A percentile compares a stretch with the other conserved stretches of the same genome.
Evolutionary conservation across 2,329 filamentous ascomycete species (phyloP).

Genomic region (Alternaria atra): DNA sequence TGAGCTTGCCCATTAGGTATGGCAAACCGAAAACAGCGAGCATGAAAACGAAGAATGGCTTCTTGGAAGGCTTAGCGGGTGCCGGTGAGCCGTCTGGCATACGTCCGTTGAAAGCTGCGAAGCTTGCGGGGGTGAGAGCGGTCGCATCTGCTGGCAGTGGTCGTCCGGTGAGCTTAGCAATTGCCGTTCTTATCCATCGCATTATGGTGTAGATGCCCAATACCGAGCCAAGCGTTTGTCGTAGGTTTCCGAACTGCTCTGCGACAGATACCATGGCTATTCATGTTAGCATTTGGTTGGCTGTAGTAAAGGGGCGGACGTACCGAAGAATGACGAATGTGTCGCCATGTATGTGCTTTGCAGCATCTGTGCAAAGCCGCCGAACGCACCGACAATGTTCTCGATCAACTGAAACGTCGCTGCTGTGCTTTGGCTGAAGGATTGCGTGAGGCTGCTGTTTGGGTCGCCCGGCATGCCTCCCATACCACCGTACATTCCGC

Average conservation of each 20-base stretch:
- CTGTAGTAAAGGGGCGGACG: conserved; percentile 42
- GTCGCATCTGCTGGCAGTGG: conserved; percentile 88
- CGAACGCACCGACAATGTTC: conserved; percentile 94
- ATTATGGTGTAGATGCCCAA: conserved; percentile 95
- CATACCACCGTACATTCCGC: conserved; percentile 61
- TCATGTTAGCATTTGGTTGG: conserved; percentile 22
- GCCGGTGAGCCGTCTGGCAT: conserved; percentile 72
- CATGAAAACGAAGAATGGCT: conserved; percentile 95
- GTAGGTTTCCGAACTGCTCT: conserved; percentile 93
- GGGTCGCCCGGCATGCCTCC: conserved; percentile 63
- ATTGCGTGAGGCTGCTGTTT: conserved; percentile 94
- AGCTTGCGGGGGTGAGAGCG: conserved; percentile 87
- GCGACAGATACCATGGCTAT: conserved; percentile 94
- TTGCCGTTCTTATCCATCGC: conserved; percentile 89
- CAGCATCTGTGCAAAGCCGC: conserved; percentile 97
- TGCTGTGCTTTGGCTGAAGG: conserved; percentile 92
- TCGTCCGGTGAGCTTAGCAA: conserved; percentile 92
- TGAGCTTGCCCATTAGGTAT: conserved; percentile 96
- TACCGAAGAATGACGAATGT: conserved; percentile 97
- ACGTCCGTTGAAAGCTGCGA: conserved; percentile 84
- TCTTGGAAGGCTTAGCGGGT: conserved; percentile 80
- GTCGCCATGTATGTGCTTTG: conserved; percentile 99
- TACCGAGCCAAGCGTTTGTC: conserved; percentile 91
- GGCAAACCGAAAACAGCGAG: conserved; percentile 93
- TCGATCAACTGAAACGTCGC: conserved; percentile 99